phyloP scores from a whole-genome alignment of 208 protist species.

The Tritrichomonas musculus region DNA sequence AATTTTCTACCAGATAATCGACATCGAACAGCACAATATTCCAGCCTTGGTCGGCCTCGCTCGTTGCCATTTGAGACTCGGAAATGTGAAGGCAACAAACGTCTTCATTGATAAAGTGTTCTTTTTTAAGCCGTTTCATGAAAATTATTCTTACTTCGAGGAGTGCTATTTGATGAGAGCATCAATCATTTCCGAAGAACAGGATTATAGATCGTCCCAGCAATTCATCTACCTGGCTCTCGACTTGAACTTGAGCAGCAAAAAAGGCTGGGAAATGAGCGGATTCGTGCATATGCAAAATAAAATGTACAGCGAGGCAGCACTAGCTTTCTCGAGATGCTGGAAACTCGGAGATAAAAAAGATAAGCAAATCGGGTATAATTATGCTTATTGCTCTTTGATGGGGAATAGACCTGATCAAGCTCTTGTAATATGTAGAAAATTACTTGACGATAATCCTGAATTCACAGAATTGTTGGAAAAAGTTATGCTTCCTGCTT shows the following conservation, averaged over 20 bases:
- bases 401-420: neutral
- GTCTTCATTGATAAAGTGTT: neutral
- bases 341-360: neutral
- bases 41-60: neutral
- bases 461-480: neutral
- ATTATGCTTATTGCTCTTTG: neutral
- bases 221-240: neutral
- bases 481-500: neutral
- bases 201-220: neutral
- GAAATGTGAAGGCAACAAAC: neutral
- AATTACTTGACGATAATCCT: neutral
- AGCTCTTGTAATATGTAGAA: neutral
- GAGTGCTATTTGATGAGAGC: constrained; percentile 10
- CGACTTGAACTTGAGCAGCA: neutral
- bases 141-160: neutral
- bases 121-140: neutral
- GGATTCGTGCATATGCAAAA: neutral
- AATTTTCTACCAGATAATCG: too few species aligned
- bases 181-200: too few species aligned
- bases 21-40: too few species aligned
- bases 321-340: neutral
- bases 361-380: neutral
- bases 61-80: neutral
- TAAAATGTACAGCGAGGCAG: neutral
- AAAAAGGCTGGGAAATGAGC: neutral